Evolutionary conservation across 2,329 filamentous ascomycete genomes (phyloP).

Genomic region (Cercospora canescens): DNA sequence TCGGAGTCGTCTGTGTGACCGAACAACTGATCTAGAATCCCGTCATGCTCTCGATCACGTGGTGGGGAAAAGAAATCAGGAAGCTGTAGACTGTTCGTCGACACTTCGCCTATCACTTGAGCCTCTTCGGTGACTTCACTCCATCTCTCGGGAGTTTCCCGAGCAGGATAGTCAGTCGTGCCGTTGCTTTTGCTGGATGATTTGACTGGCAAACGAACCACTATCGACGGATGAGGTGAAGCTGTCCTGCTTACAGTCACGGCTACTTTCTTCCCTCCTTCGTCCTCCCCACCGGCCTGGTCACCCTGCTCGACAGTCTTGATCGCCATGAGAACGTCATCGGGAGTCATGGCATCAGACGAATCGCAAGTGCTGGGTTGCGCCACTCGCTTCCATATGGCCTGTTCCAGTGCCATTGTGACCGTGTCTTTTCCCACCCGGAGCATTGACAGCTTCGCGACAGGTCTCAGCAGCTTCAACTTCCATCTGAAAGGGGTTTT

Average conservation of each 20-base stretch:
- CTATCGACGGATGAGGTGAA: background rate
- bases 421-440: background rate
- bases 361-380: background rate
- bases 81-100: background rate
- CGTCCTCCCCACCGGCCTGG: background rate
- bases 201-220: background rate
- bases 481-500: background rate
- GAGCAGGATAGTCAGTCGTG: background rate
- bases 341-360: background rate
- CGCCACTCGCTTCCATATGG: background rate
- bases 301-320: background rate
- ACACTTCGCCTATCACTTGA: no score
- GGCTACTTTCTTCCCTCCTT: background rate
- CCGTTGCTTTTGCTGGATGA: background rate
- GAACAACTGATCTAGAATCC: background rate
- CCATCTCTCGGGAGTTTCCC: background rate
- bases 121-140: no score
- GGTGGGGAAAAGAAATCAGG: background rate
- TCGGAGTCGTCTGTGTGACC: background rate
- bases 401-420: background rate
- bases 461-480: background rate
- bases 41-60: background rate
- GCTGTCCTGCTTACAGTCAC: background rate
- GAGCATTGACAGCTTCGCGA: background rate
- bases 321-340: background rate